These are phyloP conservation scores for Colletotrichum lentis DNA, from an alignment of 2,329 filamentous ascomycete genomes.

Conservation along the genomic window DNA sequence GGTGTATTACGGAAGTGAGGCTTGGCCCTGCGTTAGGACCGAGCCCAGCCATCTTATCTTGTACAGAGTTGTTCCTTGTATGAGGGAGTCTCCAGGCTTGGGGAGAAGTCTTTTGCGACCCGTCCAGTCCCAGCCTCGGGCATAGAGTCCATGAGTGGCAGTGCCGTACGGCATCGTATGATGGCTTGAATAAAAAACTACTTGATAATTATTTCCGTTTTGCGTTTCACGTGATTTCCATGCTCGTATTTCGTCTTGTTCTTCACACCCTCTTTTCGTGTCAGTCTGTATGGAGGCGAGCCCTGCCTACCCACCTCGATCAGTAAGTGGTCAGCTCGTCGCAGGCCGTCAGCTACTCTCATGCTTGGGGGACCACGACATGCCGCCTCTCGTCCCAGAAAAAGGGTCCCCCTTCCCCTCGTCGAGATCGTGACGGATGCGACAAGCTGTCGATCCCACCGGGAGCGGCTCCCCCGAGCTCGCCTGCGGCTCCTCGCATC, in stretches of 20 bases:
- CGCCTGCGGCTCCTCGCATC: no score
- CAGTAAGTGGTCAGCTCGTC: background rate
- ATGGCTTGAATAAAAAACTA: conserved; percentile 29
- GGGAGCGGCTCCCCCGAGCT: background rate
- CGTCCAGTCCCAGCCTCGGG: conserved; percentile 18
- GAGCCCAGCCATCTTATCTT: conserved; percentile 25
- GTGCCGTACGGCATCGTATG: conserved; percentile 2
- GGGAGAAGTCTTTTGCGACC: background rate
- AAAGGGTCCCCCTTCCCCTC: background rate
- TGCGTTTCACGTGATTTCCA: background rate
- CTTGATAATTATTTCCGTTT: conserved; percentile 1
- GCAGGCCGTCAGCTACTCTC: background rate
- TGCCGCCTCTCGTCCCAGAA: background rate
- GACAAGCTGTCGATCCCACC: conserved; percentile 1
- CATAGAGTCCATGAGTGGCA: conserved; percentile 5
- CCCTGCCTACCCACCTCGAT: background rate
- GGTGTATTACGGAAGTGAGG: conserved; percentile 26
- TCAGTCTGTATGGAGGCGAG: background rate
- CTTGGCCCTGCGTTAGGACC: conserved; percentile 13
- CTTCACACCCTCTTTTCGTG: background rate
- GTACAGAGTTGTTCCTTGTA: conserved; percentile 31
- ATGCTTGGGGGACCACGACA: conserved; percentile 12
- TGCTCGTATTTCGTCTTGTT: background rate
- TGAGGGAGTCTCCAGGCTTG: background rate
- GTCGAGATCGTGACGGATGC: conserved; percentile 15